These are phyloP conservation scores for Malassezia furfur DNA, from an alignment of 1,284 basidiomycete genomes.

Conservation along the genomic window DNA sequence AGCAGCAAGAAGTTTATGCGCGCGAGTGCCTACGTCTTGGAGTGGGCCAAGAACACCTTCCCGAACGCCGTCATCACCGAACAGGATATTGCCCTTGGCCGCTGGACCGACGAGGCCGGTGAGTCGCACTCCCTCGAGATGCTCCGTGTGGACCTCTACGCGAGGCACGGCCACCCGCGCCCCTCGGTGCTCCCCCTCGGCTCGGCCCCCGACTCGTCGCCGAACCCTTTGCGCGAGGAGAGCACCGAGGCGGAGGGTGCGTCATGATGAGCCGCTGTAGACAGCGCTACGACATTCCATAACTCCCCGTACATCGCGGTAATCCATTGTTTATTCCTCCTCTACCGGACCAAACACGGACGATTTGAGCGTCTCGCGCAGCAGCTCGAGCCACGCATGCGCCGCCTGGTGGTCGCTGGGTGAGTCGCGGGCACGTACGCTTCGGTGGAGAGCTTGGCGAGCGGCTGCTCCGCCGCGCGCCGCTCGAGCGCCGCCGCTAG, in stretches of 20 bases:
- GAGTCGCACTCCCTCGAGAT: conserved; percentile 25
- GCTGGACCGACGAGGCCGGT: conserved; percentile 18
- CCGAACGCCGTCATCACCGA: conserved; percentile 32
- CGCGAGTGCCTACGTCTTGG: conserved; percentile 38
- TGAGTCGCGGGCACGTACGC: conserved; percentile 62
- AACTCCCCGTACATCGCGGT: conserved; percentile 1
- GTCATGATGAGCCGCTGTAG: not conserved
- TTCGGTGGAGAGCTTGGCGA: conserved; percentile 13
- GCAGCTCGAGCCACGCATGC: conserved; percentile 81
- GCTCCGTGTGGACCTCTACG: conserved; percentile 34
- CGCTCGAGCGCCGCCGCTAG: conserved; percentile 4
- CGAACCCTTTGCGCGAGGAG: not conserved
- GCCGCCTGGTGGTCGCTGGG: conserved; percentile 51
- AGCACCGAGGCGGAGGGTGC: conserved; percentile 19
- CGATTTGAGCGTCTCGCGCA: conserved; percentile 79
- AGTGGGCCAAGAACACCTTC: conserved; percentile 40
- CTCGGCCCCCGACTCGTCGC: not conserved
- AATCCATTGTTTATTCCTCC: not conserved
- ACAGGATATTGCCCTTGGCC: conserved; percentile 14
- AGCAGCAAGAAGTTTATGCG: conserved; percentile 47
- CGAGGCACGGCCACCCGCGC: conserved; percentile 24
- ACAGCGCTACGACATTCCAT: not conserved
- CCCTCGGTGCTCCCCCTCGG: conserved; percentile 23
- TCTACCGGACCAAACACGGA: conserved; percentile 24
- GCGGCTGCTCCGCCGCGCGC: conserved; percentile 7